phyloP scores from a whole-genome alignment of 257 asterid genomes.

The Penstemon davidsonii region DNA sequence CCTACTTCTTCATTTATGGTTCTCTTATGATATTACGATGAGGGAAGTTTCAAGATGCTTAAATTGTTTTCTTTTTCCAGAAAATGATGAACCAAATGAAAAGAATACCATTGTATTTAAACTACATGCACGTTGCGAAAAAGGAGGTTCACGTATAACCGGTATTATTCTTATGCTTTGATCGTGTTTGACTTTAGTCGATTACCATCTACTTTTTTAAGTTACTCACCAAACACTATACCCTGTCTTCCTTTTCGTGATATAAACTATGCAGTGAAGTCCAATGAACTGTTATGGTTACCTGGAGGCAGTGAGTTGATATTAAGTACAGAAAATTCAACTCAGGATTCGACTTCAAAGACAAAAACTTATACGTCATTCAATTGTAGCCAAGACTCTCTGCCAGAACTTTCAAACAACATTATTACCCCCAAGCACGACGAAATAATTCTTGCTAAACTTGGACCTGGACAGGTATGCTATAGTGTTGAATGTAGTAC shows the following conservation, averaged over 20 bases:
- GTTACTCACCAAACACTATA: slow-evolving; percentile 20
- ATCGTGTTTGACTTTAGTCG: slow-evolving; percentile 16
- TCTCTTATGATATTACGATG: slow-evolving; percentile 20
- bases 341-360: slow-evolving; percentile 45
- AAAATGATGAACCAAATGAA: slow-evolving; percentile 75
- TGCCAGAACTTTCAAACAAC: slow-evolving; percentile 51
- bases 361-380: slow-evolving; percentile 76
- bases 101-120: slow-evolving; percentile 86
- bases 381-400: slow-evolving; percentile 66
- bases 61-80: slow-evolving; percentile 40
- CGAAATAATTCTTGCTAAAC: slow-evolving; percentile 67
- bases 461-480: slow-evolving; percentile 89
- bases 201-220: background rate
- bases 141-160: slow-evolving; percentile 46
- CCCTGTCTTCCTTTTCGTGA: slow-evolving; percentile 13
- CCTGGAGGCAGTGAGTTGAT: slow-evolving; percentile 79
- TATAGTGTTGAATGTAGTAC: slow-evolving; percentile 13
- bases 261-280: slow-evolving; percentile 49
- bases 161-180: slow-evolving; percentile 40
- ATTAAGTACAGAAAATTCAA: slow-evolving; percentile 39
- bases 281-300: slow-evolving; percentile 75
- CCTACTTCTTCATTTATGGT: slow-evolving; percentile 8
- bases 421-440: slow-evolving; percentile 61
- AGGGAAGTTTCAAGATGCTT: slow-evolving; percentile 33
- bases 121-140: slow-evolving; percentile 69